Evolutionary conservation across 345 rosid species (phyloP).

Genomic region (Gossypioides kirkii): DNA sequence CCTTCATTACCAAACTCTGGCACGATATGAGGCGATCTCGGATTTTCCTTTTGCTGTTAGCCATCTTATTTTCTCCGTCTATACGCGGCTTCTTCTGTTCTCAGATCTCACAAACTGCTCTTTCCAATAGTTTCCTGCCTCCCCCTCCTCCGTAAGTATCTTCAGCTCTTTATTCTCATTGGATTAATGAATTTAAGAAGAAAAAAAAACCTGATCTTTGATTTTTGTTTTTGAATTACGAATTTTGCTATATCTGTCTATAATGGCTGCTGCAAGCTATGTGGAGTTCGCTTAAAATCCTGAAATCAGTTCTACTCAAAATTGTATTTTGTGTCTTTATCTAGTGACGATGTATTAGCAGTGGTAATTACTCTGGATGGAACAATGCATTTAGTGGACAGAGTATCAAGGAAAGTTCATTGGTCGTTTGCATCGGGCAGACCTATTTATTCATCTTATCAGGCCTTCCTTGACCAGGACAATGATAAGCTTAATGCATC

Average conservation of each 20-base stretch:
- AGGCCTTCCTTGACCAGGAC: slow-evolving; percentile 26
- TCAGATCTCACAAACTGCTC: slow-evolving; percentile 33
- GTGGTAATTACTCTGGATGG: slow-evolving; percentile 52
- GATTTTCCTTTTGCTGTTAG: slow-evolving; percentile 28
- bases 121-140: slow-evolving; percentile 32
- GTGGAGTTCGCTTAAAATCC: background rate
- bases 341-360: slow-evolving; percentile 35
- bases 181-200: background rate
- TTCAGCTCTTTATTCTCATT: background rate
- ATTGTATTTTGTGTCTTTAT: slow-evolving; percentile 13
- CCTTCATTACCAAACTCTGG: background rate
- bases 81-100: slow-evolving; percentile 28
- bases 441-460: slow-evolving; percentile 62
- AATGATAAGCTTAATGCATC: slow-evolving; percentile 27
- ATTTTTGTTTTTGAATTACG: background rate
- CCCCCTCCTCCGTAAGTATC: slow-evolving; percentile 42
- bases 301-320: background rate
- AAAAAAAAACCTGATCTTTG: background rate
- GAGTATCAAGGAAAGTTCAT: slow-evolving; percentile 25
- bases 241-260: background rate
- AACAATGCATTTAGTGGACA: slow-evolving; percentile 44
- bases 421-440: slow-evolving; percentile 52
- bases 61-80: slow-evolving; percentile 35
- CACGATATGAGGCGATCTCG: slow-evolving; percentile 44
- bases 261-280: background rate